Conservation (phyloP, 768 basidiomycete species). For the Mycena kentingensis region DNA sequence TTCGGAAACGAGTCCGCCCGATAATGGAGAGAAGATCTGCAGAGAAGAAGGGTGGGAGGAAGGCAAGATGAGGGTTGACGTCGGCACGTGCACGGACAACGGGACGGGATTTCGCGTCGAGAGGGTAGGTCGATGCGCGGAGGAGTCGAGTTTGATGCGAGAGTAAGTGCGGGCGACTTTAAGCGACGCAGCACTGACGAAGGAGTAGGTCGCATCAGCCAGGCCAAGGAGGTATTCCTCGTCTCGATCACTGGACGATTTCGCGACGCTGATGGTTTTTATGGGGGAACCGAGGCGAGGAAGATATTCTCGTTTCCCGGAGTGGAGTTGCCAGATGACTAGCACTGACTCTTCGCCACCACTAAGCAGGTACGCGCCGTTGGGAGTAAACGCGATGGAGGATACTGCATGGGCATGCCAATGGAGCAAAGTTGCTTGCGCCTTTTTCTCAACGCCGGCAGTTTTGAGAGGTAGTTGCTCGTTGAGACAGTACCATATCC, state of each 20-base stretch:
- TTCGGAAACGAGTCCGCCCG: conserved; percentile 75
- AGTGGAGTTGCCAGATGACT: conserved; percentile 95
- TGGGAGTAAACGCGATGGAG: conserved; percentile 81
- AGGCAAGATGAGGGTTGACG: conserved; percentile 80
- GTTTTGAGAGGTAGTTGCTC: conserved; percentile 52
- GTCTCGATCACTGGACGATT: conserved; percentile 50
- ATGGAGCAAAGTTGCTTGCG: conserved; percentile 85
- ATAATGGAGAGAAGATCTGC: conserved; percentile 80
- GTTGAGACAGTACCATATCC: conserved; percentile 91
- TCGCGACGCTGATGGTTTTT: conserved; percentile 62
- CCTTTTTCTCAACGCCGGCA: conserved; percentile 70
- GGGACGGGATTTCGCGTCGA: conserved; percentile 55
- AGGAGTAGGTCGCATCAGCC: conserved; percentile 77
- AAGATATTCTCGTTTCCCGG: conserved; percentile 87
- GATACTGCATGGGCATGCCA: conserved; percentile 98
- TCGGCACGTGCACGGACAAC: conserved; percentile 72
- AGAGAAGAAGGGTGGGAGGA: conserved; percentile 96
- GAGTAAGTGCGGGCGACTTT: conserved; percentile 73
- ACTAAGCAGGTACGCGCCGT: conserved; percentile 90
- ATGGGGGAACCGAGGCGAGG: conserved; percentile 91
- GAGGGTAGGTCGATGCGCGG: conserved; percentile 32
- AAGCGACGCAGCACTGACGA: conserved; percentile 71
- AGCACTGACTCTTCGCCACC: conserved; percentile 95
- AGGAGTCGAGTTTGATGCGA: conserved; percentile 64
- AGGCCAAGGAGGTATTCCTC: conserved; percentile 89